Evolutionary conservation across 371 early-diverging fungal genomes (phyloP), one percentile per base, ranked within the genome.

Genomic region (Mortierella sp.): DNA sequence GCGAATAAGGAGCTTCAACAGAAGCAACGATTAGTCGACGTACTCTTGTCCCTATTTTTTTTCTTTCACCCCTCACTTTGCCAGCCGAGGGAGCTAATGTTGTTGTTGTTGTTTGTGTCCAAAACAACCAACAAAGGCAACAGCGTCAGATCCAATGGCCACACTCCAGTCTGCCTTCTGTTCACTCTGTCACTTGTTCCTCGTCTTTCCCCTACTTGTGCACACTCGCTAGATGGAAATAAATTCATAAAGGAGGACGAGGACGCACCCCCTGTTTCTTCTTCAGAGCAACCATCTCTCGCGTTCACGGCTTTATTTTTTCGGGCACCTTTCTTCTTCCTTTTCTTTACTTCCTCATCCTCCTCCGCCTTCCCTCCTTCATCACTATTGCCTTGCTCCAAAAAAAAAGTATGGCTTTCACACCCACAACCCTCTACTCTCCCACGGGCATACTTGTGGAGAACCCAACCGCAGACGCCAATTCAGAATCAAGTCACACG

Each of bases 51-150:
- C 68, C 43, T 24, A 65, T 41, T 68, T 68, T 68, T 63, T 63
- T 24, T 58, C 24, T 54, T 54, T 16, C 16, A 18, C 60, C 14
- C 32, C 16, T 65, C 38, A 38, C 21, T 38, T 38, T 24, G 68
- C 41, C 68, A 68, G 68, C 68, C 68, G 68, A 68, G 68, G 41
- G 41, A 24, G 68, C 24, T 38, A 4, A 18, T 41, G 68, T 63
- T 63, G 65, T 63, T 35, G 14, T 2, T 35, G 35, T 63, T 16
- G 38, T 60, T 27, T 58, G 29, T 12, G 4, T 58, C 14, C 4
- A 27, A 2, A 56, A 16, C 2, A 65, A 65, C n/a, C n/a, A n/a
- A n/a, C n/a, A n/a, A n/a, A n/a, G n/a, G n/a, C n/a, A n/a, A n/a
- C n/a, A n/a, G n/a, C n/a, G n/a, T n/a, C 38, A 65, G 38, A 65